A percentile compares a stretch with the other conserved stretches of the same genome.
phyloP scores from a whole-genome alignment of 495 filamentous ascomycete genomes.

The Saxophila tyrrhenica region DNA sequence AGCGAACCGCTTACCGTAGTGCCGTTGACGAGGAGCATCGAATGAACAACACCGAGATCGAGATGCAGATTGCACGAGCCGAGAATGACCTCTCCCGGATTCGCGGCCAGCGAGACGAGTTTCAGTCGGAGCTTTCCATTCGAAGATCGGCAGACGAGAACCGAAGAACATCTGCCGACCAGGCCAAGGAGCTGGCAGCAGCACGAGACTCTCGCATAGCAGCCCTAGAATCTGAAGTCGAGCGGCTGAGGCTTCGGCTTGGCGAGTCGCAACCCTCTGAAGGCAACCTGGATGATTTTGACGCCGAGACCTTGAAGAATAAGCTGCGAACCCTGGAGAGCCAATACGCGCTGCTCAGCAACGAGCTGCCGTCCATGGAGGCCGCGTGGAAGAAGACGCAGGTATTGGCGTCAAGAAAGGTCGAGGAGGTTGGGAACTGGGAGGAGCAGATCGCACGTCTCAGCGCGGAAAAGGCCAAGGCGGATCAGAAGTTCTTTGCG shows the following conservation, averaged over 20 bases:
- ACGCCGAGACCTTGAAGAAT: constrained; percentile 56
- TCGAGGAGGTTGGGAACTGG: constrained; percentile 56
- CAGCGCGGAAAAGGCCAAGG: constrained; percentile 82
- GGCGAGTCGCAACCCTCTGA: constrained; percentile 35
- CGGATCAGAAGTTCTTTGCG: constrained; percentile 93
- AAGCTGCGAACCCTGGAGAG: constrained; percentile 63
- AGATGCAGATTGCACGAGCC: constrained; percentile 65
- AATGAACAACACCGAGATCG: constrained; percentile 55
- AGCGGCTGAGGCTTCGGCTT: constrained; percentile 49
- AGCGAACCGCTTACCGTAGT: constrained; percentile 69
- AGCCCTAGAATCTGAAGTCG: constrained; percentile 69
- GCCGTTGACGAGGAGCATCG: constrained; percentile 70
- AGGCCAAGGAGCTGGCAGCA: constrained; percentile 66
- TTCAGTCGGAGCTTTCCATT: constrained; percentile 69
- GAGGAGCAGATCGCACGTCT: constrained; percentile 71
- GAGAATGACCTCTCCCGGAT: constrained; percentile 81
- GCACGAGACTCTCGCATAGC: constrained; percentile 63
- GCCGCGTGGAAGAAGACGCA: constrained; percentile 77
- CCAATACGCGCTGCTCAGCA: constrained; percentile 71
- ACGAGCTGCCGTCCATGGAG: constrained; percentile 77
- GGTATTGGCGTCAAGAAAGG: constrained; percentile 71
- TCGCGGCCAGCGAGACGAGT: constrained; percentile 68
- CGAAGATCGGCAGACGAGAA: constrained; percentile 68
- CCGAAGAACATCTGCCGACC: constrained; percentile 51
- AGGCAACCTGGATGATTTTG: constrained; percentile 40